A percentile compares a stretch with the other conserved stretches of the same genome.
Evolutionary conservation across 2,329 filamentous ascomycete species (phyloP).

Genomic region (Aureobasidium sp.): DNA sequence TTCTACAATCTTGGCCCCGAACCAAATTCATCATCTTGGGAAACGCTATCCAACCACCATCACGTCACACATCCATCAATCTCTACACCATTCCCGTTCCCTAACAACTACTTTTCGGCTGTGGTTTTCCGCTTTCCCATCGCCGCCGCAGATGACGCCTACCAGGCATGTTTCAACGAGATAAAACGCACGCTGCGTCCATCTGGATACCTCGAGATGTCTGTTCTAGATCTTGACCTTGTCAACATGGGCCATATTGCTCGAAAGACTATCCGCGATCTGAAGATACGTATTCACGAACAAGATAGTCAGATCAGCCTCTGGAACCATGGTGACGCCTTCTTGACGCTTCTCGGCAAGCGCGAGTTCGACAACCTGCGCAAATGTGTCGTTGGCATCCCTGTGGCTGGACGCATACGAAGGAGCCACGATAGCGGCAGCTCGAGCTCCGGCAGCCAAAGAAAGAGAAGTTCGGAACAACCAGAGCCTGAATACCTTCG

Average conservation of each 20-base stretch:
- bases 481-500: slow-evolving; percentile 4
- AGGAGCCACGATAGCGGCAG: slow-evolving; percentile 28
- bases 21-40: slow-evolving; percentile 18
- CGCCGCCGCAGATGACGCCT: slow-evolving; percentile 60
- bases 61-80: slow-evolving; percentile 64
- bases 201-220: slow-evolving; percentile 71
- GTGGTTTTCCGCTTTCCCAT: slow-evolving; percentile 72
- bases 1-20: slow-evolving; percentile 61
- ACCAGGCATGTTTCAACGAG: slow-evolving; percentile 65
- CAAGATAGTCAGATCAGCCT: slow-evolving; percentile 55
- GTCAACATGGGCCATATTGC: slow-evolving; percentile 73
- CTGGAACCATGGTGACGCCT: slow-evolving; percentile 44
- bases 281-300: slow-evolving; percentile 65
- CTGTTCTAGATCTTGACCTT: slow-evolving; percentile 70
- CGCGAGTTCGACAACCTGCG: slow-evolving; percentile 67
- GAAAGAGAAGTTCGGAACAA: not conserved
- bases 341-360: slow-evolving; percentile 60
- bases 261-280: slow-evolving; percentile 58
- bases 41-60: slow-evolving; percentile 56
- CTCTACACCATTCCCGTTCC: slow-evolving; percentile 64
- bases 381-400: slow-evolving; percentile 69
- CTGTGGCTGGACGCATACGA: slow-evolving; percentile 52
- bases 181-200: slow-evolving; percentile 71
- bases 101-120: slow-evolving; percentile 65
- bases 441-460: slow-evolving; percentile 16